phyloP scores from a whole-genome alignment of 306 rosid species.

The Castanea sativa region DNA sequence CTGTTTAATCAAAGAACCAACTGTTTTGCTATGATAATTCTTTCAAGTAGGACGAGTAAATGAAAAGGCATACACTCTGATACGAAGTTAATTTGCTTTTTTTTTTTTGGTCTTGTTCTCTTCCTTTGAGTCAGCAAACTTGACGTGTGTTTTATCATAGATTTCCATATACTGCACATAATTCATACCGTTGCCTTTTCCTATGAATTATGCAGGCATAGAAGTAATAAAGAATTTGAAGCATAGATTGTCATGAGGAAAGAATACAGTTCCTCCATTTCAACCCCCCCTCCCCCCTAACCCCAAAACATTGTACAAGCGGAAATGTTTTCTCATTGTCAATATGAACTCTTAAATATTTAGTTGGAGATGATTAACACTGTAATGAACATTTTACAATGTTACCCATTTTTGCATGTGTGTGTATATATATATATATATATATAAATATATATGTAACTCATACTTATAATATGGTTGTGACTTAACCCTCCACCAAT shows the following conservation, averaged over 20 bases:
- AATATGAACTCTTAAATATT: neutral
- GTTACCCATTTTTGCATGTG: too few species aligned
- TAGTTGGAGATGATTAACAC: neutral
- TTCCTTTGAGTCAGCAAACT: neutral
- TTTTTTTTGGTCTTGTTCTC: neutral
- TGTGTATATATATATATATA: too few species aligned
- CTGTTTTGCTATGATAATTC: neutral
- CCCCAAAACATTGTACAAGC: neutral
- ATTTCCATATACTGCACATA: neutral
- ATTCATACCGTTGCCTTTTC: neutral
- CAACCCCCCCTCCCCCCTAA: too few species aligned
- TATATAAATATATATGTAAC: too few species aligned
- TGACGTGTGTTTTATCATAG: neutral
- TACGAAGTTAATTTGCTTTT: neutral
- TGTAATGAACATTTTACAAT: too few species aligned
- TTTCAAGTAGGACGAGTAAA: neutral
- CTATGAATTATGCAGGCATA: neutral
- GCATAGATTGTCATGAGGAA: neutral
- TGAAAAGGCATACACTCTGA: neutral
- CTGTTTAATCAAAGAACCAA: neutral
- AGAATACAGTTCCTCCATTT: neutral
- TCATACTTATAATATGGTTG: too few species aligned
- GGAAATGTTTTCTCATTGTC: neutral
- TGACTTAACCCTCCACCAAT: too few species aligned
- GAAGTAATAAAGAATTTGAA: neutral